Evolutionary conservation across 768 basidiomycete species (phyloP), one percentile per base, ranked within the genome.

Genomic region (Dentipellis fragilis): DNA sequence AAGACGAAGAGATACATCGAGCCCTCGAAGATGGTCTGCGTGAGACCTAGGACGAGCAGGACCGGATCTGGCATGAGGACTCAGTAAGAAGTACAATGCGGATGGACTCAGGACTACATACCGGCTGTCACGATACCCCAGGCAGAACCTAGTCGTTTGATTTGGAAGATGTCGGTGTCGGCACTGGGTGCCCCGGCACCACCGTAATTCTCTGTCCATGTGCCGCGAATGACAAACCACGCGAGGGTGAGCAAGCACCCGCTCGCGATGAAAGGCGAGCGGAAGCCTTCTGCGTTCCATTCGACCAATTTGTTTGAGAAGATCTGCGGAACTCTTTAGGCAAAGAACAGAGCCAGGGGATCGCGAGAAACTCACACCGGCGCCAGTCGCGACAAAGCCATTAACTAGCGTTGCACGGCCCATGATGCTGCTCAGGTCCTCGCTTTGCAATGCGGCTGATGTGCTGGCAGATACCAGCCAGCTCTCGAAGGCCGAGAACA

Each of bases 1-100:
- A 88, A 89, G 59, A 89, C 87, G 68, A 89, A 89, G 58, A 89
- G 77, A 68, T 89, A 89, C 87, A 89, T 87, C 5, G 84, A 86
- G 2, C 87, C 88, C 65, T 89, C 87, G 64, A 89, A 89, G 68
- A 84, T 86, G 1, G 87, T 89, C 68, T 89, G 87, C 0, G 82
- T 82, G 53, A 89, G 68, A 35, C 86, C 85, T 19, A 89, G 76
- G 22, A 78, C 77, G 58, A 87, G 68, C 10, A 89, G 73, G 49
- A 79, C 63, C 1, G 79, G 75, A 63, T 88, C 86, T 86, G 63
- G 10, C 57, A 49, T 10, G 16, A 6, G 3, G 21, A 10, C 4
- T 49, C 10, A 42, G 22, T n/a, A 38, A 54, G 46, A 42, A 16
- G 29, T 12, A 50, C 10, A 17, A n/a, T 40, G 48, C 22, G 34